Conservation (phyloP, 1,284 basidiomycete species). For the Tilletia indica region DNA sequence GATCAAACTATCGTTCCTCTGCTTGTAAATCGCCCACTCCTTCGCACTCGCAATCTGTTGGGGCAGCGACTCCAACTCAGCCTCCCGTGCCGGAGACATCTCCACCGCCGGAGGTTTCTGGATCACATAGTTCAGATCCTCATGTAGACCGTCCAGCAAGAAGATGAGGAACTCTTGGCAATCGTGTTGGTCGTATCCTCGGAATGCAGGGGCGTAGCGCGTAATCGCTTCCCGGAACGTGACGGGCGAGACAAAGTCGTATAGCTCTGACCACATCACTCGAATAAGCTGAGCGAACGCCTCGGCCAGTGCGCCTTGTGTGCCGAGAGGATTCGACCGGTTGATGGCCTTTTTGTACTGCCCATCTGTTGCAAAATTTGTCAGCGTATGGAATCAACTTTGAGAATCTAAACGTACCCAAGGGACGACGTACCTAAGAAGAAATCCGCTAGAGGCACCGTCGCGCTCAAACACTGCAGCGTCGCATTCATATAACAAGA, state of each 20-base stretch:
- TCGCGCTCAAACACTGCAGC: slow-evolving; percentile 53
- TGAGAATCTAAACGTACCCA: no score
- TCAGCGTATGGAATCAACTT: no score
- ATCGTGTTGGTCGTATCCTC: slow-evolving; percentile 48
- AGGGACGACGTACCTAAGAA: slow-evolving; percentile 30
- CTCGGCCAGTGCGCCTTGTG: slow-evolving; percentile 77
- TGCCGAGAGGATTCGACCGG: slow-evolving; percentile 79
- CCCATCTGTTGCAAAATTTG: slow-evolving; percentile 57
- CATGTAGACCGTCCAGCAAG: slow-evolving; percentile 30
- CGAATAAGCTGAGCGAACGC: slow-evolving; percentile 81
- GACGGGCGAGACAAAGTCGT: slow-evolving; percentile 77
- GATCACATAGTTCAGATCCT: slow-evolving; percentile 32
- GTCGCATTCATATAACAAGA: slow-evolving; percentile 56
- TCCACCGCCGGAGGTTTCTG: slow-evolving; percentile 38
- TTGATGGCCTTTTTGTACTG: slow-evolving; percentile 86
- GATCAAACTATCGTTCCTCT: slow-evolving; percentile 43
- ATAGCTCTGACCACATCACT: slow-evolving; percentile 83
- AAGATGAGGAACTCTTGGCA: slow-evolving; percentile 31
- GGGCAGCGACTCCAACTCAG: slow-evolving; percentile 67
- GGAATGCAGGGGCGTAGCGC: slow-evolving; percentile 48
- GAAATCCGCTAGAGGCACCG: slow-evolving; percentile 48
- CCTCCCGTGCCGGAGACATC: slow-evolving; percentile 48
- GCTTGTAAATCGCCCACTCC: slow-evolving; percentile 44
- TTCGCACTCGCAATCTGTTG: slow-evolving; percentile 74
- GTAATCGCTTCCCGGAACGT: slow-evolving; percentile 73